These are phyloP conservation scores for Mycena galericulata DNA, from an alignment of 768 basidiomycete genomes.

Conservation along the genomic window DNA sequence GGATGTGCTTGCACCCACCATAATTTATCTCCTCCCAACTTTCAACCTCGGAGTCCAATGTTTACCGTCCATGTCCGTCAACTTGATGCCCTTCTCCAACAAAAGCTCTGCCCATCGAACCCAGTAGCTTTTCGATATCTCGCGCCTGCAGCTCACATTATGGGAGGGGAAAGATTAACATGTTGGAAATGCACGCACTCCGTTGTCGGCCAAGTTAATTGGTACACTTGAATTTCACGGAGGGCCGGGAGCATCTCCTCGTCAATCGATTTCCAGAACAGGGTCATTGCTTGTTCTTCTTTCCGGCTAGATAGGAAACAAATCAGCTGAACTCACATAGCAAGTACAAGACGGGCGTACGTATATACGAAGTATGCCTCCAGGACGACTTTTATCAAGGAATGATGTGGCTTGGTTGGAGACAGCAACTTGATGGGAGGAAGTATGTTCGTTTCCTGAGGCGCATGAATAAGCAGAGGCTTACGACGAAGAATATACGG, in stretches of 20 bases:
- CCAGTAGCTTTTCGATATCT: neutral
- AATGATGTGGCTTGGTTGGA: slow-evolving; percentile 10
- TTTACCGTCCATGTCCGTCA: neutral
- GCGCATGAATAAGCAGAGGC: neutral
- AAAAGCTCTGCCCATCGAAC: neutral
- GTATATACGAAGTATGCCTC: neutral
- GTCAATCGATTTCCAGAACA: slow-evolving; percentile 7
- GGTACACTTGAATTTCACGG: slow-evolving; percentile 2
- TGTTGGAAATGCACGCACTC: slow-evolving; percentile 9
- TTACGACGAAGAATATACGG: neutral
- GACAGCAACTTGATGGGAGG: neutral
- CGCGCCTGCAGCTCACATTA: neutral
- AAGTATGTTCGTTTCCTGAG: neutral
- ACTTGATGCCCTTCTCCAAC: neutral
- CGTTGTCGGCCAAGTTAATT: slow-evolving; percentile 6
- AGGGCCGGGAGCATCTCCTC: slow-evolving; percentile 1
- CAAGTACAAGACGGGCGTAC: neutral
- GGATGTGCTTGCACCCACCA: too few relatives aligned
- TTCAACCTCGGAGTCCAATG: neutral
- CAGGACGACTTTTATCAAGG: slow-evolving; percentile 1
- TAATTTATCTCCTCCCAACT: too few relatives aligned
- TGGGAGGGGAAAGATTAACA: too few relatives aligned
- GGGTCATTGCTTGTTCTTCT: neutral
- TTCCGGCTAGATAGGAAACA: neutral
- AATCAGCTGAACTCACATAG: neutral